These are phyloP conservation scores for Neurospora crassa DNA, from an alignment of 2,329 filamentous ascomycete genomes.

Conservation along the genomic window DNA sequence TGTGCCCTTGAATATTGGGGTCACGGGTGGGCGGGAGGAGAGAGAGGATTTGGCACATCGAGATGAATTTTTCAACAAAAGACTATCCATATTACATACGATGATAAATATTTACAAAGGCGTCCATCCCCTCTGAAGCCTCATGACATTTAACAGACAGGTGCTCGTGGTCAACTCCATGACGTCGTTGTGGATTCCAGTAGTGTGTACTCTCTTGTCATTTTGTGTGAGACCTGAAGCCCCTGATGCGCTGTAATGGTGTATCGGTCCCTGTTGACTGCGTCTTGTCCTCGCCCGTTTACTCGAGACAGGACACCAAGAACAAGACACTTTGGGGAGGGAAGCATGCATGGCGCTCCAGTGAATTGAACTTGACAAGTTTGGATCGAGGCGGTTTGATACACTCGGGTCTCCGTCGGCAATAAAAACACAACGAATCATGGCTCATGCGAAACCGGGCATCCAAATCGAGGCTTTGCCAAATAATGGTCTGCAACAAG, in stretches of 20 bases:
- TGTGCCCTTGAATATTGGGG: background rate
- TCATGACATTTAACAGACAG: background rate
- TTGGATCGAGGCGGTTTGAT: background rate
- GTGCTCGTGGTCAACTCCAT: background rate
- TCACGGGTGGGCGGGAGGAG: background rate
- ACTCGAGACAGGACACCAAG: background rate
- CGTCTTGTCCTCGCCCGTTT: background rate
- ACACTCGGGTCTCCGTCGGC: background rate
- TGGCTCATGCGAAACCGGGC: background rate
- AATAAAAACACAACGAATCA: background rate
- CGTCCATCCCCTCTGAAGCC: background rate
- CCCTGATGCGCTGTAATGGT: background rate
- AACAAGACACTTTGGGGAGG: background rate
- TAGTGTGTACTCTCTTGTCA: background rate
- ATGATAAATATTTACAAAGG: too few relatives aligned
- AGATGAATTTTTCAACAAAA: background rate
- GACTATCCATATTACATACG: background rate
- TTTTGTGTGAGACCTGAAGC: background rate
- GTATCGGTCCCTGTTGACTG: background rate
- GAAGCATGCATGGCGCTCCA: background rate
- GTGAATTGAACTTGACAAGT: background rate
- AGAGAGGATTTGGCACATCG: background rate
- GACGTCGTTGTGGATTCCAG: background rate
- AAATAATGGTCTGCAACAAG: background rate
- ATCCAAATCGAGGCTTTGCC: background rate